phyloP scores from a whole-genome alignment of 352 stramenopile genomes.

The Pythium oligandrum region DNA sequence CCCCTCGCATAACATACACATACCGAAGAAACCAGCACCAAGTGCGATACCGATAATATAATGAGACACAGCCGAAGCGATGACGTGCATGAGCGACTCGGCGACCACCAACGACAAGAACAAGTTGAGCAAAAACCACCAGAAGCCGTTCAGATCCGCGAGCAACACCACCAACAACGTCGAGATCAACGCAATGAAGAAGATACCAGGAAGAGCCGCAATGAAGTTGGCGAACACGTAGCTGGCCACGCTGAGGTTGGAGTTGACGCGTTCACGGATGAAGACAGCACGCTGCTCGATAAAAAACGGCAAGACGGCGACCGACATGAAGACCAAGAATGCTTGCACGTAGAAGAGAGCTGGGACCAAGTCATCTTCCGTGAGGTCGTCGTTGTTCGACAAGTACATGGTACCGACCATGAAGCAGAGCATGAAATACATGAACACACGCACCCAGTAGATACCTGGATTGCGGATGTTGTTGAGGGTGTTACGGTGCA shows the following conservation, averaged over 20 bases:
- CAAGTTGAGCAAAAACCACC: conserved; percentile 34
- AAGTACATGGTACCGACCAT: conserved; percentile 76
- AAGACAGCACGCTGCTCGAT: conserved; percentile 75
- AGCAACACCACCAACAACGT: conserved; percentile 26
- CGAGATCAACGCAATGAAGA: conserved; percentile 37
- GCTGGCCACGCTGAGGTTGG: conserved; percentile 40
- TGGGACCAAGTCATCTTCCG: conserved; percentile 34
- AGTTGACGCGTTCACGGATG: conserved; percentile 61
- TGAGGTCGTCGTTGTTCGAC: conserved; percentile 36
- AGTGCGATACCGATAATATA: conserved; percentile 57
- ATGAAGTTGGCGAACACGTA: conserved; percentile 61
- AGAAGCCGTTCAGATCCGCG: conserved; percentile 27
- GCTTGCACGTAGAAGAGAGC: conserved; percentile 85
- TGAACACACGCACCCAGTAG: conserved; percentile 63
- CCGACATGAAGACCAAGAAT: conserved; percentile 88
- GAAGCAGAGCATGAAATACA: conserved; percentile 65
- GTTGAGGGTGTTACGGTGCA: conserved; percentile 56
- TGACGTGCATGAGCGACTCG: conserved; percentile 41
- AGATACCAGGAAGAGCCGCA: conserved; percentile 37
- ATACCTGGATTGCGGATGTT: conserved; percentile 63
- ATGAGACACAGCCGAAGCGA: conserved; percentile 39
- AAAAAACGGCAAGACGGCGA: conserved; percentile 83
- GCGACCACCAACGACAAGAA: conserved; percentile 45
- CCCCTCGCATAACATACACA: conserved; percentile 50
- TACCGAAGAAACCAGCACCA: conserved; percentile 42